phyloP scores from a whole-genome alignment of 306 rosid species.

The Senna siamea region DNA sequence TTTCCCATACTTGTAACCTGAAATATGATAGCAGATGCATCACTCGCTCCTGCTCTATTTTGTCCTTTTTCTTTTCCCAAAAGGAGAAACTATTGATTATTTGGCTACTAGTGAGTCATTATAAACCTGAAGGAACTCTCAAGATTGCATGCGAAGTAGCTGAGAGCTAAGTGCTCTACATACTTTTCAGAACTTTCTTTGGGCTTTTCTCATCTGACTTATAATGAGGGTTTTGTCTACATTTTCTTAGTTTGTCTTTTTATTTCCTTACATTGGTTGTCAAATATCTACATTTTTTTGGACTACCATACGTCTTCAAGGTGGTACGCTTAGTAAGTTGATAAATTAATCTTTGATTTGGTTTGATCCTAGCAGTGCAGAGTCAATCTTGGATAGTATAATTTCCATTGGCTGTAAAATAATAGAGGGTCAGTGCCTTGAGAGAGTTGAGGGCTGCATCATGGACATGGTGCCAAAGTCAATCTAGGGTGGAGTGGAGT shows the following conservation, averaged over 20 bases:
- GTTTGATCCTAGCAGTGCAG: too few relatives aligned
- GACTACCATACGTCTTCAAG: background rate
- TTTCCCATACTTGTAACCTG: background rate
- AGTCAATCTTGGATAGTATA: too few relatives aligned
- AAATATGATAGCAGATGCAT: too few relatives aligned
- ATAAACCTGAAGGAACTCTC: background rate
- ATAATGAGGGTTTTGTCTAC: background rate
- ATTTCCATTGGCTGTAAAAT: too few relatives aligned
- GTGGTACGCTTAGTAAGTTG: background rate
- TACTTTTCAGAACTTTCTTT: background rate
- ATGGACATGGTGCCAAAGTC: background rate
- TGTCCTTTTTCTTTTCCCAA: background rate
- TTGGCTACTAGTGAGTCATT: background rate
- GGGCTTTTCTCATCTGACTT: background rate
- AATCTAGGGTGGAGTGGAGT: too few relatives aligned
- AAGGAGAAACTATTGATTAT: background rate
- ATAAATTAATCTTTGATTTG: background rate
- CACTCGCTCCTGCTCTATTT: background rate
- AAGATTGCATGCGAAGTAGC: background rate
- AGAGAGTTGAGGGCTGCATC: too few relatives aligned
- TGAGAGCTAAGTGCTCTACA: background rate
- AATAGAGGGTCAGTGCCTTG: too few relatives aligned
- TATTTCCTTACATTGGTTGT: background rate
- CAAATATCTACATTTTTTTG: background rate
- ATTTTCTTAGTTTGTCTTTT: background rate